phyloP scores from a whole-genome alignment of 768 basidiomycete genomes.

The Solioccasus polychromus region DNA sequence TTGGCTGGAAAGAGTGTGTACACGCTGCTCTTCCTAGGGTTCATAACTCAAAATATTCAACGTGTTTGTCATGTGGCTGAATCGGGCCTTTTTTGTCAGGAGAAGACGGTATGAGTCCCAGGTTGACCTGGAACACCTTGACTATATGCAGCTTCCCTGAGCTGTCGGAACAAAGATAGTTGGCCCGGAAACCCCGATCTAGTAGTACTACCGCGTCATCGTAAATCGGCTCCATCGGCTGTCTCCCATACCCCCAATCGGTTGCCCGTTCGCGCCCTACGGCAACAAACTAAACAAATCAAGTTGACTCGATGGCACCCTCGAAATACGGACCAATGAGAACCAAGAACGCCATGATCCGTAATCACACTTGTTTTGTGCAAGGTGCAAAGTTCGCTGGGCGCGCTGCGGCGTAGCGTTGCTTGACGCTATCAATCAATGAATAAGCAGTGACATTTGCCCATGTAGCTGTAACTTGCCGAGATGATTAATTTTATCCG shows the following conservation, averaged over 20 bases:
- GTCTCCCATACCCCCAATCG: slow-evolving; percentile 3
- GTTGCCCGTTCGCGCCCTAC: slow-evolving; percentile 9
- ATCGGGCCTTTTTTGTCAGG: slow-evolving; percentile 28
- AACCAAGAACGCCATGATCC: slow-evolving; percentile 5
- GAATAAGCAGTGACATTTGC: too few species aligned
- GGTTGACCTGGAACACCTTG: slow-evolving; percentile 18
- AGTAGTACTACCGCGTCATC: slow-evolving; percentile 13
- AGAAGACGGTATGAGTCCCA: slow-evolving; percentile 8
- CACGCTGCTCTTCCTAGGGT: slow-evolving; percentile 20
- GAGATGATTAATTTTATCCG: slow-evolving; percentile 12
- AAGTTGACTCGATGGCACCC: not conserved
- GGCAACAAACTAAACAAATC: not conserved
- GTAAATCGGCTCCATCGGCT: slow-evolving; percentile 23
- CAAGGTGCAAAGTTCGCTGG: too few species aligned
- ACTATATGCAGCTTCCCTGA: slow-evolving; percentile 25
- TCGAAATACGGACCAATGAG: not conserved
- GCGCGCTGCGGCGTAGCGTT: too few species aligned
- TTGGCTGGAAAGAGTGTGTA: slow-evolving; percentile 4
- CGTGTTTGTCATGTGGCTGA: slow-evolving; percentile 32
- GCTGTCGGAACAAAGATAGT: slow-evolving; percentile 25
- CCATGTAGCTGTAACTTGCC: slow-evolving; percentile 3
- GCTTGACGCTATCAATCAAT: slow-evolving; percentile 4
- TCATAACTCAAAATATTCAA: slow-evolving; percentile 14
- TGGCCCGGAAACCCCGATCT: slow-evolving; percentile 21
- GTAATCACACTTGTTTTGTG: not conserved